Evolutionary conservation across 805 yeast species (phyloP).

Genomic region (Myxozyma sirexii): DNA sequence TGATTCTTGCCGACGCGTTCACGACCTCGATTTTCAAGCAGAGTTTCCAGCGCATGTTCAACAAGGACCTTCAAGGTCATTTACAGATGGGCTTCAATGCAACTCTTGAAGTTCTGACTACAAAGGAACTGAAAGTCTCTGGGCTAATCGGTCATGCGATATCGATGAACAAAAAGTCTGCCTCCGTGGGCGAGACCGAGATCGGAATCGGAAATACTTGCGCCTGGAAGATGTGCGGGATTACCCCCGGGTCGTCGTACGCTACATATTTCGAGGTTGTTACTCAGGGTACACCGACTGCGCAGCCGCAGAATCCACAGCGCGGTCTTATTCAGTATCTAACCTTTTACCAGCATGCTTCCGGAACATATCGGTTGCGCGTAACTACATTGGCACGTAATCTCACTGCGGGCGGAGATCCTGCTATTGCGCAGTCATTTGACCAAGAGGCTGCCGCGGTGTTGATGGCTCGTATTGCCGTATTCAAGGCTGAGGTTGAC

Average conservation of each 20-base stretch:
- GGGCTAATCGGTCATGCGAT: constrained; percentile 95
- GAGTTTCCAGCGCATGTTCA: constrained; percentile 82
- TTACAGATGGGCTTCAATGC: constrained; percentile 91
- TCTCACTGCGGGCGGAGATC: constrained; percentile 57
- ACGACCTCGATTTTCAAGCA: constrained; percentile 94
- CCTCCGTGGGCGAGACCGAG: constrained; percentile 87
- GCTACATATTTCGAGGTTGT: constrained; percentile 84
- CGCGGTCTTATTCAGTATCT: constrained; percentile 69
- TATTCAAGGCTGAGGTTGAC: constrained; percentile 76
- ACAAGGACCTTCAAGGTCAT: constrained; percentile 83
- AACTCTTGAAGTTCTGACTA: constrained; percentile 80
- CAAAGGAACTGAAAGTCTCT: constrained; percentile 82
- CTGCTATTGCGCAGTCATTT: constrained; percentile 64
- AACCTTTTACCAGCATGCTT: constrained; percentile 93
- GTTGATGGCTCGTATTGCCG: constrained; percentile 86
- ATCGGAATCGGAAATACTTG: constrained; percentile 93
- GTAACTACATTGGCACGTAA: constrained; percentile 79
- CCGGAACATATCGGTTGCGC: constrained; percentile 83
- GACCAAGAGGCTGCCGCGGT: constrained; percentile 99
- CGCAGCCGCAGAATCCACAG: constrained; percentile 35
- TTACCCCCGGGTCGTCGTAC: constrained; percentile 86
- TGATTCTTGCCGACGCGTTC: constrained; percentile 88
- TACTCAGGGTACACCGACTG: constrained; percentile 34
- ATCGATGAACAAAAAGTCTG: constrained; percentile 62
- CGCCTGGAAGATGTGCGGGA: constrained; percentile 80